These are phyloP conservation scores for Gnomoniopsis sp. DNA, from an alignment of 2,329 filamentous ascomycete species.

Conservation along the genomic window DNA sequence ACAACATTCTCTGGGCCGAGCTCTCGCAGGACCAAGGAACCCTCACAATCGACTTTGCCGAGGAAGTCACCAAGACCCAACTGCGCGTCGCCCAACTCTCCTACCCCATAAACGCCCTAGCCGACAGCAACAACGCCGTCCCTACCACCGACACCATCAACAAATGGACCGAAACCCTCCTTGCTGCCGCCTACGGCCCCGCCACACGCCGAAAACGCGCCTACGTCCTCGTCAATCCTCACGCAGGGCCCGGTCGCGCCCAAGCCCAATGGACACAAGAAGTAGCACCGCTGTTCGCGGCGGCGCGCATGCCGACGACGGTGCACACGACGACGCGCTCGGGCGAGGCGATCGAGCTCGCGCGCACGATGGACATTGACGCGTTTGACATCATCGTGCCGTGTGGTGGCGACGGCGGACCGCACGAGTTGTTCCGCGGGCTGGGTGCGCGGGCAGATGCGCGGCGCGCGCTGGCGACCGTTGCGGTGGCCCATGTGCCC, in stretches of 20 bases:
- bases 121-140: conserved; percentile 22
- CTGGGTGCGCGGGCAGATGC: conserved; percentile 76
- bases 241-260: conserved; percentile 78
- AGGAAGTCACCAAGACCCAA: conserved; percentile 53
- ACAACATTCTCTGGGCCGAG: conserved; percentile 82
- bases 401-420: conserved; percentile 88
- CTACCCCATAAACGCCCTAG: conserved; percentile 35
- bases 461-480: conserved; percentile 64
- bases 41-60: conserved; percentile 71
- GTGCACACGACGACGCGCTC: conserved; percentile 66
- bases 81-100: conserved; percentile 60
- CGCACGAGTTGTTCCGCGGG: conserved; percentile 94
- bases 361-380: conserved; percentile 70
- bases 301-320: conserved; percentile 74
- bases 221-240: conserved; percentile 88
- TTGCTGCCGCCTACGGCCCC: conserved; percentile 67
- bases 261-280: conserved; percentile 69
- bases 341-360: conserved; percentile 78
- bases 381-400: conserved; percentile 82
- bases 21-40: conserved; percentile 45
- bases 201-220: conserved; percentile 71
- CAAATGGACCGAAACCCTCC: conserved; percentile 61
- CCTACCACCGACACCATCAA: conserved; percentile 42
- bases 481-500: conserved; percentile 84
- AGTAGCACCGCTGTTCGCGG: conserved; percentile 77